Evolutionary conservation across 2,329 filamentous ascomycete genomes (phyloP), one percentile per base, ranked within the genome.

Genomic region (Claviceps fusiformis): DNA sequence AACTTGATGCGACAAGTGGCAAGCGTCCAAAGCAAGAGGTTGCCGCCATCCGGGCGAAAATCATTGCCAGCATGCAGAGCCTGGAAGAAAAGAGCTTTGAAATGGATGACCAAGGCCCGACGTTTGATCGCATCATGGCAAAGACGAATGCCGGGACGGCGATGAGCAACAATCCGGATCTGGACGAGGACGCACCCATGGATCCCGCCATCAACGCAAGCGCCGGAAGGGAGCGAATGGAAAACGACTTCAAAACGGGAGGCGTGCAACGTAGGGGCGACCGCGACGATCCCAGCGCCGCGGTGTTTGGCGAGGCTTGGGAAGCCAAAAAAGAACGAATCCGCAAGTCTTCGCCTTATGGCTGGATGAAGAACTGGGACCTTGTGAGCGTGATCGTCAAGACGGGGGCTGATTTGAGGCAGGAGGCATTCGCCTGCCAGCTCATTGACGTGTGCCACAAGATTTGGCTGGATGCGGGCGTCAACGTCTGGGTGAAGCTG

Each of bases 321-420:
- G 82, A 86, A 62, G 79, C 83, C 55, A 93, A 93, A 70, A 88
- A 86, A 63, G 88, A 92, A 68, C 85, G 88, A 24, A 89, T 93
- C 65, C 80, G 88, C 58, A 86, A 87, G 62, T 87, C 87, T 1
- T 92, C 87, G 0, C 88, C 88, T 0, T 93, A 91, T 65, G 88
- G 88, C 10, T 89, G 86, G 82, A 89, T 90, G 83, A 88, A 88
- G 71, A 92, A 90, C 65, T 93, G 88, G 88, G 88, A 93, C 64
- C 76, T 93, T 29, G 77, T 93, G 59, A 91, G 86, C 65, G 87
- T 93, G 57, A 93, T 93, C 64, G 85, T 93, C 62, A 93, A 93
- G 73, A 93, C 88, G 11, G 87, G 88, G 3, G 86, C 86, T 2
- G 87, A 93, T 69, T 73, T 93, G 58, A 79, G 88, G 52, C 88